These are phyloP conservation scores for Alternaria panax DNA, from an alignment of 2,329 filamentous ascomycete genomes.

Conservation along the genomic window DNA sequence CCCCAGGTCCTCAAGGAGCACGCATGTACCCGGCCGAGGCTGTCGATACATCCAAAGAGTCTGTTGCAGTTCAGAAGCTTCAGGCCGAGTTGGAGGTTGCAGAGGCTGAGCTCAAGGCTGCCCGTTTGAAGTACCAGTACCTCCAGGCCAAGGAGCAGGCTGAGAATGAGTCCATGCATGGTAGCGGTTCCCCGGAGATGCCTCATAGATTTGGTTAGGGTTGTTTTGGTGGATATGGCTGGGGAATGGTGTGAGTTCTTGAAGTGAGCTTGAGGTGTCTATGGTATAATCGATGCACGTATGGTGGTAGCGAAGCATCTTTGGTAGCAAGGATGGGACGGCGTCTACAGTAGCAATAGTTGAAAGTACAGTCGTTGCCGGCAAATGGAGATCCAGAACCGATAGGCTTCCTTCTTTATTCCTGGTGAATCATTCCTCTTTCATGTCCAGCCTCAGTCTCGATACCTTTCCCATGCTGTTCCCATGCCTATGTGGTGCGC, in stretches of 20 bases:
- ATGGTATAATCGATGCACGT: background rate
- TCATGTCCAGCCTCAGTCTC: background rate
- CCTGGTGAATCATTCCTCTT: background rate
- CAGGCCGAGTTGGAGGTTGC: slow-evolving; percentile 42
- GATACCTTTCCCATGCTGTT: background rate
- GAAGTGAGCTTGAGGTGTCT: background rate
- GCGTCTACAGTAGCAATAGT: background rate
- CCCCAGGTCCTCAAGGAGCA: slow-evolving; percentile 11
- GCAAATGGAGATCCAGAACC: background rate
- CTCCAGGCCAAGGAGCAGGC: slow-evolving; percentile 30
- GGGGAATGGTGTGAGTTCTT: background rate
- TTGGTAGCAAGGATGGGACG: background rate
- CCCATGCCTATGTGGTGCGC: background rate
- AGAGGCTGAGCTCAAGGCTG: slow-evolving; percentile 42
- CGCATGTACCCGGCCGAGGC: slow-evolving; percentile 8
- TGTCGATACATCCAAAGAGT: slow-evolving; percentile 21
- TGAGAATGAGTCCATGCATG: slow-evolving; percentile 10
- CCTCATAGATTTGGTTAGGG: slow-evolving; percentile 5
- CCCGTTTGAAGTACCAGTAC: slow-evolving; percentile 32
- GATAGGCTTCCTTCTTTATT: background rate
- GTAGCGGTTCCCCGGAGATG: background rate
- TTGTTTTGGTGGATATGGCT: background rate
- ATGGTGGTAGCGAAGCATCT: background rate
- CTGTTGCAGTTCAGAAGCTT: slow-evolving; percentile 34
- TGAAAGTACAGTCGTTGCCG: background rate